These are phyloP conservation scores for Colletotrichum sp. DNA, from an alignment of 2,329 filamentous ascomycete species.

Conservation along the genomic window DNA sequence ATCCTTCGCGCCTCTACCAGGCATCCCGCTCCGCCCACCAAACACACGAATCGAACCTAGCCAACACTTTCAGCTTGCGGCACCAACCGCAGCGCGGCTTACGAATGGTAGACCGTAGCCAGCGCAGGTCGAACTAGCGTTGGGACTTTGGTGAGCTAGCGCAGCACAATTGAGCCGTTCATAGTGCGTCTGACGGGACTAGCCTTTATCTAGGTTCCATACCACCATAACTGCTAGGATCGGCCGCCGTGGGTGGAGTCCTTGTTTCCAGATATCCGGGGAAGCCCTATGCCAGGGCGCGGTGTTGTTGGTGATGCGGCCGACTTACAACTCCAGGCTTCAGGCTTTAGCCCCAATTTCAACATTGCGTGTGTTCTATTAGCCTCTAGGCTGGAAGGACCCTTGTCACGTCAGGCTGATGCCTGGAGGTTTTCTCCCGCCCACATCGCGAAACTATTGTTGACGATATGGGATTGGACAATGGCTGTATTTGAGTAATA, in stretches of 20 bases:
- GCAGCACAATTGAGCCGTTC: neutral
- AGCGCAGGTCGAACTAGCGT: neutral
- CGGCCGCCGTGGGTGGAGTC: neutral
- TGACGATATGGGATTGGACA: neutral
- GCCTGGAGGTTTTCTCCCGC: neutral
- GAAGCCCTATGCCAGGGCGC: neutral
- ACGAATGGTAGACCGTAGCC: neutral
- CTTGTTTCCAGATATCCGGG: neutral
- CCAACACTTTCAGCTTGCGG: neutral
- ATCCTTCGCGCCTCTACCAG: neutral
- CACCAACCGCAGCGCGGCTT: neutral
- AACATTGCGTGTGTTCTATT: neutral
- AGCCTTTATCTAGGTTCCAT: neutral
- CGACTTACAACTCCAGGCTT: neutral
- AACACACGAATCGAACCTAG: neutral
- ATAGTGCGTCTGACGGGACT: neutral
- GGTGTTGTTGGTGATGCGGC: neutral
- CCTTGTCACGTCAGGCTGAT: neutral
- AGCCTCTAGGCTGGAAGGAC: neutral
- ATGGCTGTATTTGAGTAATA: neutral
- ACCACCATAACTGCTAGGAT: neutral
- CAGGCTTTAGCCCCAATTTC: neutral
- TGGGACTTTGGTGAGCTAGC: neutral
- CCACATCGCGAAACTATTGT: neutral
- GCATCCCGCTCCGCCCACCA: neutral